Conservation (phyloP, 768 basidiomycete species). For the Termitomyces titanicus region DNA sequence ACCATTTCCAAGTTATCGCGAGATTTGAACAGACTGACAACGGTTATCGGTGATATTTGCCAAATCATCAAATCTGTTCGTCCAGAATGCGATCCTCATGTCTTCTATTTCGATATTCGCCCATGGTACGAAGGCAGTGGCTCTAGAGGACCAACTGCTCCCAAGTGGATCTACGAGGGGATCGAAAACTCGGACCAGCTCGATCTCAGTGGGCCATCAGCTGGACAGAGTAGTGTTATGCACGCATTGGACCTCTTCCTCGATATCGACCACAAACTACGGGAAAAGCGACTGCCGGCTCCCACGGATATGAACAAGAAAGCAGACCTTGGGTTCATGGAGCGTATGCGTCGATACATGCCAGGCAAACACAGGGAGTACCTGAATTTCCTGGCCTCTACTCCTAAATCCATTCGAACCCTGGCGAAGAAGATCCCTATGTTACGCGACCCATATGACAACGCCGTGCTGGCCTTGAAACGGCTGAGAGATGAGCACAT, state of each 20-base stretch:
- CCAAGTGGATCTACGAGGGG: slow-evolving; percentile 78
- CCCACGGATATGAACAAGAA: slow-evolving; percentile 63
- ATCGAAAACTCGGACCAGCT: slow-evolving; percentile 54
- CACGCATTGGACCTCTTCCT: slow-evolving; percentile 83
- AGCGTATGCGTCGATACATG: slow-evolving; percentile 94
- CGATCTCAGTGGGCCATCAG: slow-evolving; percentile 84
- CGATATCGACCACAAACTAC: slow-evolving; percentile 84
- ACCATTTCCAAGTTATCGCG: slow-evolving; percentile 64
- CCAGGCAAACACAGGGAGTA: slow-evolving; percentile 88
- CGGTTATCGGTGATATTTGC: slow-evolving; percentile 71
- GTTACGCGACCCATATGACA: slow-evolving; percentile 75
- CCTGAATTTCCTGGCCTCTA: slow-evolving; percentile 59
- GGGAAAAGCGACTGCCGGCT: slow-evolving; percentile 61
- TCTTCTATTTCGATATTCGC: slow-evolving; percentile 86
- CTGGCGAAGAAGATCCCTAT: slow-evolving; percentile 54
- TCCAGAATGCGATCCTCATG: slow-evolving; percentile 72
- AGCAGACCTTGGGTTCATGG: slow-evolving; percentile 81
- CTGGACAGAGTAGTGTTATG: slow-evolving; percentile 92
- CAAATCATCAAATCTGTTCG: slow-evolving; percentile 67
- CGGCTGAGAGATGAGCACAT: slow-evolving; percentile 85
- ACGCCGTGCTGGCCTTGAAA: slow-evolving; percentile 75
- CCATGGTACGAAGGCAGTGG: slow-evolving; percentile 92
- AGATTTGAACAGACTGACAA: slow-evolving; percentile 66
- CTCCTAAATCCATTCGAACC: slow-evolving; percentile 60
- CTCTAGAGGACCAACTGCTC: slow-evolving; percentile 44